phyloP scores from a whole-genome alignment of 768 basidiomycete species.

The Pleurotus cornucopiae region DNA sequence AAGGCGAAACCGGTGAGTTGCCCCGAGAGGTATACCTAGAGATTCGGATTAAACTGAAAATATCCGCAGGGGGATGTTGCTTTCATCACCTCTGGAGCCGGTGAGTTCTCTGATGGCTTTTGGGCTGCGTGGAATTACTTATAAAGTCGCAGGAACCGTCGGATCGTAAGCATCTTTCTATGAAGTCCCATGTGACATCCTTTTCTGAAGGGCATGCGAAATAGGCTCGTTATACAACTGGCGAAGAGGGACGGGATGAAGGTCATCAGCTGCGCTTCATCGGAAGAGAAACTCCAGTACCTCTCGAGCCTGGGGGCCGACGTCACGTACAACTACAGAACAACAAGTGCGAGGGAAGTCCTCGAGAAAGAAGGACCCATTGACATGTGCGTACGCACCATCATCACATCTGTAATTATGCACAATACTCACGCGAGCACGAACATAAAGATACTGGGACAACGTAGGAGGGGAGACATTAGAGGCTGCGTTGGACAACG shows the following conservation, averaged over 20 bases:
- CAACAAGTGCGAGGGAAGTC: constrained; percentile 31
- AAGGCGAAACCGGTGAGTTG: constrained; percentile 4
- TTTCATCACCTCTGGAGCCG: constrained; percentile 44
- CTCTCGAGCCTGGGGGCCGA: constrained; percentile 41
- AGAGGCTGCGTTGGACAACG: constrained; percentile 33
- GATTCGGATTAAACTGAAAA: too few species aligned
- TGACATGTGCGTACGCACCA: background rate
- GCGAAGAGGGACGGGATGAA: constrained; percentile 30
- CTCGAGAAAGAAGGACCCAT: constrained; percentile 39
- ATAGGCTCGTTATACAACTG: constrained; percentile 26
- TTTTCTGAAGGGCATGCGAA: background rate
- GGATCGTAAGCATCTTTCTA: constrained; percentile 30
- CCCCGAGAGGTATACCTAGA: background rate
- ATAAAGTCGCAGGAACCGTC: constrained; percentile 29
- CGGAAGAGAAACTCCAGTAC: constrained; percentile 47
- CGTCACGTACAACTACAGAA: constrained; percentile 55
- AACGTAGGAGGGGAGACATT: constrained; percentile 40
- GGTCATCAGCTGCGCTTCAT: constrained; percentile 50
- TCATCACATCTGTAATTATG: background rate
- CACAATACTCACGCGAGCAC: background rate
- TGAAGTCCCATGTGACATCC: too few species aligned
- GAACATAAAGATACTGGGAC: constrained; percentile 22
- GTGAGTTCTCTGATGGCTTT: constrained; percentile 10
- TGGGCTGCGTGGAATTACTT: background rate
- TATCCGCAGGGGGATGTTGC: constrained; percentile 38